Base-by-base conservation (phyloP, 345 rosid genomes). In the Eucalyptus regnans region DNA sequence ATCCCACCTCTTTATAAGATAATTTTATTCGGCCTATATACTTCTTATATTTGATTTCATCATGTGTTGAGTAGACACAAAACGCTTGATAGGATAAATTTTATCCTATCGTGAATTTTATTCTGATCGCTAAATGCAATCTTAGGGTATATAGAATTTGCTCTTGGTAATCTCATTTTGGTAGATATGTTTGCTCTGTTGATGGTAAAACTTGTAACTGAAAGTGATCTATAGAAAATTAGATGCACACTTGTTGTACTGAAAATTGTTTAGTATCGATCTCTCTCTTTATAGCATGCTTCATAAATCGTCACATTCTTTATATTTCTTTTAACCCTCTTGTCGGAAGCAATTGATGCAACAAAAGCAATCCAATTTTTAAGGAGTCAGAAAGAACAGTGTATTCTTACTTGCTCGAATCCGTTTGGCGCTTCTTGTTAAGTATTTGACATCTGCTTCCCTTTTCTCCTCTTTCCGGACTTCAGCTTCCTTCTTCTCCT, bases 331-430 rank as follows among this genome's bases (percentile, higher is more conserved):
- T 11, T 22, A 76, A 12, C 25, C 83, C 48, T 76, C 83, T 41
- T 41, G 5, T 76, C 23, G 6, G 29, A 37, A 76, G 83, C 48
- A 22, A 76, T 41, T 18, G 48, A 41, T 76, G 48, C 4, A 20
- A 41, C 83, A 76, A 44, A 76, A 76, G 48, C 12, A 41, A 41
- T 76, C 83, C 48, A 37, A 37, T 10, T 9, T 18, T 37, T 37
- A 18, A 52, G 22, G 18, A 15, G 51, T 29, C 25, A 12, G n/a
- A 89, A 64, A 33, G 56, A 58, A 58, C 7, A 10, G 46, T 29
- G 41, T 17, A 33, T 11, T 81, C 17, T 66, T 92, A 94, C 95
- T 91, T 91, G 93, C 88, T 91, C 92, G 86, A 62, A n/a, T 88
- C 86, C 92, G 88, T 89, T 89, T 92, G 52, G 91, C 86, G 18